These are phyloP conservation scores for Antitrichia curtipendula DNA, from an alignment of 225 moss, liverwort and hornwort species.

Conservation along the genomic window DNA sequence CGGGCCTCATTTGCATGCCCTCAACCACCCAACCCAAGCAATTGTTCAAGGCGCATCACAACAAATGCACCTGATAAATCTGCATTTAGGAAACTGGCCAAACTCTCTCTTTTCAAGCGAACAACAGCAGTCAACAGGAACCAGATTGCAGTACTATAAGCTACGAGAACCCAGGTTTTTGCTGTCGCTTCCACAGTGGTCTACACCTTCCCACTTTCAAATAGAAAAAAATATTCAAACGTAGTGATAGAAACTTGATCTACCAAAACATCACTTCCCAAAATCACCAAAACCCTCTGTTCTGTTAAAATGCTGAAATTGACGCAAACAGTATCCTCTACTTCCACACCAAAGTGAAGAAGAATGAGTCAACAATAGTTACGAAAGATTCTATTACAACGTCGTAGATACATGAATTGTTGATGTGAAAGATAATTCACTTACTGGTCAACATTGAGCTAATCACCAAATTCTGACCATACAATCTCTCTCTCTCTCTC, in stretches of 20 bases:
- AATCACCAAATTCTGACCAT: conserved; percentile 12
- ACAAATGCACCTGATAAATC: not conserved
- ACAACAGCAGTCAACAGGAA: not conserved
- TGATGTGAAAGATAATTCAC: not conserved
- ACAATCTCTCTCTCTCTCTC: not conserved
- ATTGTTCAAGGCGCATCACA: not conserved
- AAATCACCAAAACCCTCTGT: not conserved
- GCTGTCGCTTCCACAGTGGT: not conserved
- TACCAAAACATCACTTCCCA: not conserved
- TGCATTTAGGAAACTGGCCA: not conserved
- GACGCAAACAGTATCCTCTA: not conserved
- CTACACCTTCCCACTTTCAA: not conserved
- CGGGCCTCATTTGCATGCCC: not conserved
- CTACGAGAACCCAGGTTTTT: not conserved
- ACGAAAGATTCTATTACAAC: not conserved
- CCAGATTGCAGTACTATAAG: not conserved
- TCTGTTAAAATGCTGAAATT: not conserved
- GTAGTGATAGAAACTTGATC: not conserved
- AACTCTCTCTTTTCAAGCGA: not conserved
- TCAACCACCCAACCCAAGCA: not conserved
- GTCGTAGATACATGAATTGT: not conserved
- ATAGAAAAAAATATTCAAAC: not conserved
- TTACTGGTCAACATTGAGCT: not conserved
- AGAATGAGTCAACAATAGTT: not conserved
- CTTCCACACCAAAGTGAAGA: not conserved